Evolutionary conservation across 202 grass and related monocot genomes (phyloP).

Genomic region (Saccharum hybrid): DNA sequence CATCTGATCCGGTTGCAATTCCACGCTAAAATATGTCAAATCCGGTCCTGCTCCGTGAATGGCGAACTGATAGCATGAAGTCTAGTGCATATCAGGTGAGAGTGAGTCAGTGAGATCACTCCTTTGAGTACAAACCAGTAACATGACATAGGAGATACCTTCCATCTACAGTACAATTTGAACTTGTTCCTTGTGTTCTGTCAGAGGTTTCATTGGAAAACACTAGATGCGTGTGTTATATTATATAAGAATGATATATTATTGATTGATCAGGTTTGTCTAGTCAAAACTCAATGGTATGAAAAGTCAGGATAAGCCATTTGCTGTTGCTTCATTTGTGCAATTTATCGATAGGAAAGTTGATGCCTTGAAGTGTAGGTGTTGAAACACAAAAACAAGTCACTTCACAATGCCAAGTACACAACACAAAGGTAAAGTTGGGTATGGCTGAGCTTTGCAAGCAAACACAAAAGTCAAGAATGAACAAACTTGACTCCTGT

Average conservation of each 20-base stretch:
- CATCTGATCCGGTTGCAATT: not conserved
- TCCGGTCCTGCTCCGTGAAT: slow-evolving; percentile 24
- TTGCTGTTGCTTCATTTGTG: not conserved
- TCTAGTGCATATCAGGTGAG: not conserved
- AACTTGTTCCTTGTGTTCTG: not conserved
- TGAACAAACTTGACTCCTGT: not conserved
- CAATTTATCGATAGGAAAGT: not conserved
- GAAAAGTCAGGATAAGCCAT: slow-evolving; percentile 16
- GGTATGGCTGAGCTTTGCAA: not conserved
- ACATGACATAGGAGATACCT: not conserved
- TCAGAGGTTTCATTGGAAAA: slow-evolving; percentile 34
- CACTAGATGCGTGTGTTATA: not conserved
- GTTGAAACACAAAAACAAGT: not conserved
- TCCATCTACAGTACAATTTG: slow-evolving; percentile 2
- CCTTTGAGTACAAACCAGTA: slow-evolving; percentile 23
- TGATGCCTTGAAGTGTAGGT: slow-evolving; percentile 21
- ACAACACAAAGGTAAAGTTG: not conserved
- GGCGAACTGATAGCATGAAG: slow-evolving; percentile 22
- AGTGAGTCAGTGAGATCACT: not conserved
- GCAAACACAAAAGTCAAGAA: not conserved
- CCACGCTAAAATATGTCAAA: slow-evolving; percentile 19
- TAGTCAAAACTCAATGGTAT: not conserved
- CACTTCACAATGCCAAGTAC: not conserved
- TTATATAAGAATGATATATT: not conserved
- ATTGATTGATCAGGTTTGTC: not conserved